Base-by-base conservation (phyloP, 2,329 filamentous ascomycete genomes). In the Fusarium buxicola region DNA sequence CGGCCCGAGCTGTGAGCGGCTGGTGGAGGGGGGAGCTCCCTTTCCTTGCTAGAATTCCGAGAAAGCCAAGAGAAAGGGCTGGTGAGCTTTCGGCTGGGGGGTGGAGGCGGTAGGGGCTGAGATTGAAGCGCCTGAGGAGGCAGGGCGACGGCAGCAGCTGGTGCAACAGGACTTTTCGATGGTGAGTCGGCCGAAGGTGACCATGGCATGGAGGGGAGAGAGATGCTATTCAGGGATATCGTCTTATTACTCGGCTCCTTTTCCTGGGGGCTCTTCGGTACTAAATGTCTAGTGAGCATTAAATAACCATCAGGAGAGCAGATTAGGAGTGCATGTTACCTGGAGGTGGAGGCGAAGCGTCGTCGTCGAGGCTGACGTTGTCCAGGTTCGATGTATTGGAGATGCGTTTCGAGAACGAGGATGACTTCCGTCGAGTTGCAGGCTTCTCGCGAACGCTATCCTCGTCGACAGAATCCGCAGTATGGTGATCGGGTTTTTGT, bases 31-130 rank as follows among this genome's bases (percentile, higher is more conserved):
- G 80, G 74, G 16, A 73, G 70, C 8, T 86, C 82, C 63, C 84
- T 84, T 5, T 82, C 80, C 69, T 88, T 88, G 47, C 78, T 80
- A 10, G 87, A 86, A 74, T 84, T 89, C 66, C 92, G 83, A 28
- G 92, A 92, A 34, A 96, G 84, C 89, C 92, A 94, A 34, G 92
- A 87, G 70, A 96, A 96, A n/a, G 91, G 92, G 67, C 92, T 92
- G 8, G 92, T 94, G 52, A 96, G 85, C 75, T 95, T 96, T 72
- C 92, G 83, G 58, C 84, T 66, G 11, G 80, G 77, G 3, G 81
- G 77, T 16, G 72, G 68, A 18, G 72, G 59, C 24, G 66, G 4
- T 6, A 21, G 68, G 15, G 68, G 54, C 5, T 76, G 68, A 45
- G 74, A 34, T 77, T 61, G 62, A 21, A 65, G 66, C 30, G 69